Conservation (phyloP, 1,139 yeast genomes). For the Pichia inconspicua region DNA sequence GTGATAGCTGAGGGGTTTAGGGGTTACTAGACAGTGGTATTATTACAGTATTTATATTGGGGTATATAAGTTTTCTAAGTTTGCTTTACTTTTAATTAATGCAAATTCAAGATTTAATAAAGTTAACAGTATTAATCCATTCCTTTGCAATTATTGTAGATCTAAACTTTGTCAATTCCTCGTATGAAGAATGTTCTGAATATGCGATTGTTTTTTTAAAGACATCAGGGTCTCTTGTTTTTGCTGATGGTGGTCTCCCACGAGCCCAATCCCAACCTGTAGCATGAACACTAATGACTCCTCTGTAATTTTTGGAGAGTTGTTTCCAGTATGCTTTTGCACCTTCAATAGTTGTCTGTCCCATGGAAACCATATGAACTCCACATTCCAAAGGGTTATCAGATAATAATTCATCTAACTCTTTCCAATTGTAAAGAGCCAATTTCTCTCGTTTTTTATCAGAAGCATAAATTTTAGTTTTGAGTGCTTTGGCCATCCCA, state of each 20-base stretch:
- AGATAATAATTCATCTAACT: conserved; percentile 21
- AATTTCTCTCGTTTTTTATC: conserved; percentile 42
- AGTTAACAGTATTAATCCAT: conserved; percentile 69
- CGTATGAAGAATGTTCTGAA: conserved; percentile 86
- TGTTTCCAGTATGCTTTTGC: conserved; percentile 44
- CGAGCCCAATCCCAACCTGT: neutral
- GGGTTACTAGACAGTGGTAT: too few species aligned
- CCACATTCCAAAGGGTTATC: conserved; percentile 43
- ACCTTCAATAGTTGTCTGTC: conserved; percentile 34
- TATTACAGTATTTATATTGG: neutral
- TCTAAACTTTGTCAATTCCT: conserved; percentile 59
- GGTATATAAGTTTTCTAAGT: neutral
- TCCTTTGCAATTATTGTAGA: conserved; percentile 40
- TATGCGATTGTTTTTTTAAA: conserved; percentile 31
- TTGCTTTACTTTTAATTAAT: neutral
- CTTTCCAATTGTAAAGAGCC: conserved; percentile 33
- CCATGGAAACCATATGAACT: conserved; percentile 59
- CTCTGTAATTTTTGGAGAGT: conserved; percentile 26
- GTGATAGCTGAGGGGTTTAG: neutral
- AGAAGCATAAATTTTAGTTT: conserved; percentile 45
- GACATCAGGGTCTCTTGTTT: neutral
- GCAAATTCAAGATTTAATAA: neutral
- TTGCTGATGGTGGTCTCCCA: neutral
- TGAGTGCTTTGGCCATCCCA: conserved; percentile 49
- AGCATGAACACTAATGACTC: conserved; percentile 28